phyloP scores from a whole-genome alignment of 192 early-diverging fungal species.

The Tieghemiomyces parasiticus region DNA sequence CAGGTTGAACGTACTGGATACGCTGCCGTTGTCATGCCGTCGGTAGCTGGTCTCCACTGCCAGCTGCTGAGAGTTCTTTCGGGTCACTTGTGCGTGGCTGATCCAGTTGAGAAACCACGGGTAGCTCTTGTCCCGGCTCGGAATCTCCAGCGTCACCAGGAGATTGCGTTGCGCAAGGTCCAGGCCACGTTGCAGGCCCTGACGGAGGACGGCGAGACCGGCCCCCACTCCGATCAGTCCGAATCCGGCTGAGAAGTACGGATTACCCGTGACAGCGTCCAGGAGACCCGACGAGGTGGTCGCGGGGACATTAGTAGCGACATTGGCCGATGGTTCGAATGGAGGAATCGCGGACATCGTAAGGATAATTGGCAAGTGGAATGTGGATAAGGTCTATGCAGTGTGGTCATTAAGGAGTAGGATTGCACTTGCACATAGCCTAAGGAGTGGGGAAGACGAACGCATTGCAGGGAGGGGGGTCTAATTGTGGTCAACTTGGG shows the following conservation, averaged over 20 bases:
- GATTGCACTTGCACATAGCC: too few species aligned
- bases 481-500: too few species aligned
- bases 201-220: constrained; percentile 57
- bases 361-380: too few species aligned
- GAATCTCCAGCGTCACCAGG: constrained; percentile 86
- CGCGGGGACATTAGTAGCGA: too few species aligned
- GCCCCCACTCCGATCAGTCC: constrained; percentile 84
- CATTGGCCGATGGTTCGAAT: too few species aligned
- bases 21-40: constrained; percentile 82
- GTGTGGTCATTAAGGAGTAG: too few species aligned
- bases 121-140: constrained; percentile 85
- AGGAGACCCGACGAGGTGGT: constrained; percentile 14
- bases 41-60: constrained; percentile 79
- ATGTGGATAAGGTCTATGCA: too few species aligned
- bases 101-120: constrained; percentile 93
- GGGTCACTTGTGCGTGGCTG: constrained; percentile 18
- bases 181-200: constrained; percentile 50
- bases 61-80: constrained; percentile 45
- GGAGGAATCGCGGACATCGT: too few species aligned
- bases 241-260: constrained; percentile 89
- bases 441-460: too few species aligned
- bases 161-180: constrained; percentile 58
- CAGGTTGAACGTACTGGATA: constrained; percentile 65
- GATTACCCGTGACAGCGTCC: constrained; percentile 42
- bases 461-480: too few species aligned